Evolutionary conservation across 805 yeast genomes (phyloP), one percentile per base, ranked within the genome.

Genomic region (Saccharomycopsis fermentans): DNA sequence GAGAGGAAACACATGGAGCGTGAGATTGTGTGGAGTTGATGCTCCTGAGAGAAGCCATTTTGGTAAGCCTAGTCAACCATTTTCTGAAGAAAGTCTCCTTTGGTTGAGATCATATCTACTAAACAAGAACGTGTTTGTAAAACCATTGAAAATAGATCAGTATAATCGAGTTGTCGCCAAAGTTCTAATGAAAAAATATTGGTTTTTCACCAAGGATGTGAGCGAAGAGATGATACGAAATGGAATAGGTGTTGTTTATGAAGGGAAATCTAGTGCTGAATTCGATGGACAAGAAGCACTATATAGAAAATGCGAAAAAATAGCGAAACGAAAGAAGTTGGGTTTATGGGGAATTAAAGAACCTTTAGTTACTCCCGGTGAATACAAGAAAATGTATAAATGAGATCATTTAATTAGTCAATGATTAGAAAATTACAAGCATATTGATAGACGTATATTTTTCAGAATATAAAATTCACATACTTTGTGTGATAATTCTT

Each of bases 1-100:
- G 40, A 81, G 82, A 62, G 80, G 80, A 61, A 76, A 84, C 63
- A 94, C 99, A 0, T 73, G 94, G 39, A 84, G 86, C 70, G 81
- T 94, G 4, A 76, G 99, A 54, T 73, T 94, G 21, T 87, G 94
- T 70, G 99, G 97, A 0, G 85, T 92, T 16, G 99, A 94, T 76
- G 99, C 99, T 0, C 99, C 99, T 1, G 99, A 94, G 68, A 75
- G 95, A 50, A 81, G 96, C 1, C 97, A 94, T 73, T 94, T 89
- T 70, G 99, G 99, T 0, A 86, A 87, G 61, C 90, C 95, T 0
- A 86, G 96, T 0, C 99, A 94, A 68, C 92, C 94, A 0, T 87
- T 71, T 67, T 82, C 94, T 37, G 88, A 83, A 47, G 97, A 94
- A 64, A 94, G 97, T 0, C 70, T 91, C 58, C 67, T 66, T 4